A percentile compares a stretch with the other conserved stretches of the same genome.
Conservation (phyloP, 2,329 filamentous ascomycete genomes). For the Ramularia collo-cygni region DNA sequence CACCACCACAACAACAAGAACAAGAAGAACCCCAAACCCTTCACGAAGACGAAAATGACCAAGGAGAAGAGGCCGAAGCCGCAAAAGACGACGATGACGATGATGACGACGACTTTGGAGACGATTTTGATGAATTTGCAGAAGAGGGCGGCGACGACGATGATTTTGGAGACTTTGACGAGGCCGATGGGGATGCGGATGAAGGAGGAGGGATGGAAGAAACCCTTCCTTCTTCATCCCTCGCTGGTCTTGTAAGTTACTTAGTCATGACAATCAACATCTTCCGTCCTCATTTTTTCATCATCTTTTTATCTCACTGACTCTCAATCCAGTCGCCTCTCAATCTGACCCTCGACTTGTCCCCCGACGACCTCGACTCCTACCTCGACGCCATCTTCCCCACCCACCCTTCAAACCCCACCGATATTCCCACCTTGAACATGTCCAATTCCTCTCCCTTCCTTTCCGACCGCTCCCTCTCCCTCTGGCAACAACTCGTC, state of each 20-base stretch:
- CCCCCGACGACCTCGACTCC: slow-evolving; percentile 53
- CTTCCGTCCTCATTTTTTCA: neutral
- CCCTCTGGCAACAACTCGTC: slow-evolving; percentile 92
- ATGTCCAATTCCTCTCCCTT: slow-evolving; percentile 52
- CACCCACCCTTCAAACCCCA: slow-evolving; percentile 52
- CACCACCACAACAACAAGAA: too few species aligned
- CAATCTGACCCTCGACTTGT: slow-evolving; percentile 21
- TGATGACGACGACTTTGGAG: slow-evolving; percentile 65
- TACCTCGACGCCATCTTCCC: slow-evolving; percentile 56
- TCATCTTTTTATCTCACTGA: neutral
- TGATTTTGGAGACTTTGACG: slow-evolving; percentile 49
- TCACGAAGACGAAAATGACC: slow-evolving; percentile 8
- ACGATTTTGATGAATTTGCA: slow-evolving; percentile 62
- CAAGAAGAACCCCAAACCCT: slow-evolving; percentile 6
- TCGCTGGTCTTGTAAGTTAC: slow-evolving; percentile 46
- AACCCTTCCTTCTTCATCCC: slow-evolving; percentile 18
- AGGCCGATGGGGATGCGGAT: slow-evolving; percentile 34
- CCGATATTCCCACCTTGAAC: slow-evolving; percentile 23
- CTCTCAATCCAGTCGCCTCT: slow-evolving; percentile 21
- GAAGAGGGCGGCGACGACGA: slow-evolving; percentile 43
- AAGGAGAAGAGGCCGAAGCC: slow-evolving; percentile 53
- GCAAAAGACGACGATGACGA: slow-evolving; percentile 43
- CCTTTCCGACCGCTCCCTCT: slow-evolving; percentile 77
- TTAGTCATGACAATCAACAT: slow-evolving; percentile 19
- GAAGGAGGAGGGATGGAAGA: too few species aligned